Evolutionary conservation across 441 rosid genomes (phyloP), one percentile per base, ranked within the genome.

Genomic region (Populus hybrid): DNA sequence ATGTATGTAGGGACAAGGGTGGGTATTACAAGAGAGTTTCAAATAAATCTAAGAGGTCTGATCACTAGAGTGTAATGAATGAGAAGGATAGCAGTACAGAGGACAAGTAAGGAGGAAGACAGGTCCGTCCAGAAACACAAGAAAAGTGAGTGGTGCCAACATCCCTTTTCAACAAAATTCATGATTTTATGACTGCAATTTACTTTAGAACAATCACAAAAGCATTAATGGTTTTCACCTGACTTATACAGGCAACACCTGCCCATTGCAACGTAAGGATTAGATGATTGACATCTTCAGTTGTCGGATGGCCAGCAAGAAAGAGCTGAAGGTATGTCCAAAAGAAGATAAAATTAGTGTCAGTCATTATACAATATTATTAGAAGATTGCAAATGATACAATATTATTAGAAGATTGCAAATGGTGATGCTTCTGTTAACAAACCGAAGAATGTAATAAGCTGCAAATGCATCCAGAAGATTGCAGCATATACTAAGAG

Each of bases 241-340:
- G 97, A 73, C 81, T 84, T 69, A 85, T 80, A 77, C 79, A 86
- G 68, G 92, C 92, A 59, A 88, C 79, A 72, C 97, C 98, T 61
- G 97, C 94, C 94, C 93, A 91, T 70, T 88, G 91, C 77, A 95
- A 95, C 61, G 94, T 88, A 30, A 90, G 83, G 82, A 94, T 90
- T 46, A 90, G 79, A 72, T 85, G 93, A 81, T 91, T 87, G 46
- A 83, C 76, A 91, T 90, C 85, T 69, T 81, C 69, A 11, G 53
- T 84, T 28, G 85, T 81, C 35, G 87, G 85, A 76, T 83, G 71
- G 73, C 83, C 87, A 70, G 76, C 78, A 81, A 80, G 79, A 71
- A 73, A 82, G 28, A 95, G 86, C 99, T 95, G 92, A 75, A 70
- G 8, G 57, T 26, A 78, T 24, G 10, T 77, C 42, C 72, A n/a